Conservation (phyloP, 805 yeast genomes). For the Zygosaccharomyces bisporus region DNA sequence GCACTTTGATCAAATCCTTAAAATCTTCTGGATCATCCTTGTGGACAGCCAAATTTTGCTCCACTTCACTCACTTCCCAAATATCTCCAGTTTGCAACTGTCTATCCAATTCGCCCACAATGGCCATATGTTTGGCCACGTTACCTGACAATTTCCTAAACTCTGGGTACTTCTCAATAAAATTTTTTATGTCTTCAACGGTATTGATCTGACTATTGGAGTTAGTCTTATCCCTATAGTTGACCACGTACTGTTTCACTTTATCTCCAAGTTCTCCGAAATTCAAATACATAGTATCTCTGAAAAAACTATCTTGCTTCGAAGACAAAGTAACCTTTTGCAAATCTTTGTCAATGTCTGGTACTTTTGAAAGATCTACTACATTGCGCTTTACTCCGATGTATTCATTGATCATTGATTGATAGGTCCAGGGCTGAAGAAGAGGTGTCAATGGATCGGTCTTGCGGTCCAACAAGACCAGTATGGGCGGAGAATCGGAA, state of each 20-base stretch:
- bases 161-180: conserved; percentile 91
- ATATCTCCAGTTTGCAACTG: conserved; percentile 59
- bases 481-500: conserved; percentile 64
- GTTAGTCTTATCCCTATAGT: conserved; percentile 76
- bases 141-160: conserved; percentile 83
- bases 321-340: conserved; percentile 61
- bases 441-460: conserved; percentile 93
- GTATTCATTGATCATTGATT: conserved; percentile 93
- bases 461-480: conserved; percentile 75
- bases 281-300: conserved; percentile 78
- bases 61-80: conserved; percentile 86
- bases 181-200: conserved; percentile 83
- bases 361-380: conserved; percentile 57
- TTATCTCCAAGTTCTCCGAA: conserved; percentile 93
- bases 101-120: conserved; percentile 81
- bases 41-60: conserved; percentile 75
- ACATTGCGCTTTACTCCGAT: conserved; percentile 79
- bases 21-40: conserved; percentile 56
- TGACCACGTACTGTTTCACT: conserved; percentile 78
- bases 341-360: conserved; percentile 56
- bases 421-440: conserved; percentile 95
- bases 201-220: conserved; percentile 63
- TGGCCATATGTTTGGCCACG: conserved; percentile 86
- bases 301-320: conserved; percentile 72
- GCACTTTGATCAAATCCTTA: conserved; percentile 50